Evolutionary conservation across 257 asterid genomes (phyloP).

Genomic region (Nicotiana noctiflora): DNA sequence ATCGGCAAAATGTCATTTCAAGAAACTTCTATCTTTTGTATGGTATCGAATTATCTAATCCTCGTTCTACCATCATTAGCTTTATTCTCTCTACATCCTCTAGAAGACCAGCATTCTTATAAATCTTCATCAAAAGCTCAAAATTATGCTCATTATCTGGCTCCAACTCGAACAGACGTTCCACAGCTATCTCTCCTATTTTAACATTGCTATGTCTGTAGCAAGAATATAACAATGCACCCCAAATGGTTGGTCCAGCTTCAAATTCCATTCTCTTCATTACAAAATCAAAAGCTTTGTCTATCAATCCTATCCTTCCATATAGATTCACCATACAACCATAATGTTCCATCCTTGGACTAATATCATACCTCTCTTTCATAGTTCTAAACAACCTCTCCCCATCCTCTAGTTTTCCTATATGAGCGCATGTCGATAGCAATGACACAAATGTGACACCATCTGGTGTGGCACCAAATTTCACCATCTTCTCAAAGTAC

Average conservation of each 20-base stretch:
- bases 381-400: slow-evolving; percentile 45
- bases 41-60: slow-evolving; percentile 21
- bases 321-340: slow-evolving; percentile 86
- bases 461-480: slow-evolving; percentile 36
- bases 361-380: slow-evolving; percentile 38
- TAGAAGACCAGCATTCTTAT: slow-evolving; percentile 30
- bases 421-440: slow-evolving; percentile 60
- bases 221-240: slow-evolving; percentile 80
- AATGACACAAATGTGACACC: slow-evolving; percentile 57
- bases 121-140: slow-evolving; percentile 60
- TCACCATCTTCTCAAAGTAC: slow-evolving; percentile 47
- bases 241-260: slow-evolving; percentile 86
- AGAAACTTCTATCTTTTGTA: not conserved
- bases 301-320: slow-evolving; percentile 51
- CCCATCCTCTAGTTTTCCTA: slow-evolving; percentile 54
- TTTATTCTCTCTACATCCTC: slow-evolving; percentile 38
- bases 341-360: slow-evolving; percentile 65
- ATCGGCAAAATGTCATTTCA: not conserved
- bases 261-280: slow-evolving; percentile 38
- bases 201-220: slow-evolving; percentile 47
- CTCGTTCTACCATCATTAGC: slow-evolving; percentile 61
- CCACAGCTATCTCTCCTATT: slow-evolving; percentile 55
- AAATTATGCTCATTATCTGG: slow-evolving; percentile 78
- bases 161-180: slow-evolving; percentile 59
- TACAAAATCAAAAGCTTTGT: slow-evolving; percentile 47